phyloP scores from a whole-genome alignment of 2,329 filamentous ascomycete species.

The Fusarium bactridioides region DNA sequence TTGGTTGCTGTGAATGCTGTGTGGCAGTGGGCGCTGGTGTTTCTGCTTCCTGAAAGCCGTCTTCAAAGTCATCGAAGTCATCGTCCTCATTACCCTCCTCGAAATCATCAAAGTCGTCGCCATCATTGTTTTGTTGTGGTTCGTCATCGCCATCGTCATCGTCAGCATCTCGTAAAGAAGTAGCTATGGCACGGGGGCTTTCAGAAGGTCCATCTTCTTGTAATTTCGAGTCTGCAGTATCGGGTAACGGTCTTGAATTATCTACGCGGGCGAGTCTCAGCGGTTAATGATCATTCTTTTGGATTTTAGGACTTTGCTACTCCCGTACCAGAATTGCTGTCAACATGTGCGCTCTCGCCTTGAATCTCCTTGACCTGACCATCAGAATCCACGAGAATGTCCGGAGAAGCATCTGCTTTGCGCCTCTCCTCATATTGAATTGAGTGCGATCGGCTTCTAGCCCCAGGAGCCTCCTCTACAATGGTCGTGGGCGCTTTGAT shows the following conservation, averaged over 20 bases:
- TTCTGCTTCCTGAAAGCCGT: constrained; percentile 70
- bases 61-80: constrained; percentile 76
- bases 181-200: constrained; percentile 22
- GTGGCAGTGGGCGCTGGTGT: constrained; percentile 41
- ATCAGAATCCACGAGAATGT: constrained; percentile 58
- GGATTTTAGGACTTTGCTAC: constrained; percentile 33
- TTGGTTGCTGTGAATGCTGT: constrained; percentile 46
- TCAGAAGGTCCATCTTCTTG: constrained; percentile 43
- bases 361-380: constrained; percentile 48
- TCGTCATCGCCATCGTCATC: constrained; percentile 8
- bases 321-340: constrained; percentile 42
- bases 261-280: constrained; percentile 39
- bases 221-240: constrained; percentile 41
- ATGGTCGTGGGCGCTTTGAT: constrained; percentile 58
- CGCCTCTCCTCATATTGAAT: constrained; percentile 56
- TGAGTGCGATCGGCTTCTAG: constrained; percentile 50
- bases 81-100: constrained; percentile 64
- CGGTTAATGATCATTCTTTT: constrained; percentile 37
- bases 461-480: constrained; percentile 61
- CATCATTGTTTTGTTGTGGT: constrained; percentile 16
- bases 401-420: constrained; percentile 61
- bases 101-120: constrained; percentile 68
- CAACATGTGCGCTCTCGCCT: constrained; percentile 33
- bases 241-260: constrained; percentile 38
- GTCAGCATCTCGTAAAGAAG: constrained; percentile 36